Percentiles rank a stretch among this genome's conserved stretches.
Conservation (phyloP, 352 stramenopile genomes). For the Pythium diclinum region DNA sequence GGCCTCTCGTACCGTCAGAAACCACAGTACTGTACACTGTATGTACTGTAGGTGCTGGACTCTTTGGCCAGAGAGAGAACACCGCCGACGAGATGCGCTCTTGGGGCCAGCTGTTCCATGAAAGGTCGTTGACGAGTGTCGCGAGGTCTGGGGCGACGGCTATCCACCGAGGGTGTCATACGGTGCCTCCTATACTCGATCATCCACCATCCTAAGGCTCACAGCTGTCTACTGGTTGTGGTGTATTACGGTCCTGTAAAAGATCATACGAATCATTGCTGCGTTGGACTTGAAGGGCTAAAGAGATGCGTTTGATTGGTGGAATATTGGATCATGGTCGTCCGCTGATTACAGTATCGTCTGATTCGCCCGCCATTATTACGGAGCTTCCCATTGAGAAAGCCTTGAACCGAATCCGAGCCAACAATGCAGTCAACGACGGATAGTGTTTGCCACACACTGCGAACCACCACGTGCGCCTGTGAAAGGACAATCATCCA, state of each 20-base stretch:
- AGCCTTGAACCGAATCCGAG: background rate
- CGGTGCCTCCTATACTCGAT: constrained; percentile 18
- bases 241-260: background rate
- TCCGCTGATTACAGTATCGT: background rate
- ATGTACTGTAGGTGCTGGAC: background rate
- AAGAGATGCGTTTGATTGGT: background rate
- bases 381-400: background rate
- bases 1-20: background rate
- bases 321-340: background rate
- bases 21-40: background rate
- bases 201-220: constrained; percentile 12
- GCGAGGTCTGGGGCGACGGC: constrained; percentile 4
- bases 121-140: constrained; percentile 16
- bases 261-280: background rate
- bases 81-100: background rate
- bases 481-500: background rate
- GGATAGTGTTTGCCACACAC: background rate
- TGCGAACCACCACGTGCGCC: background rate
- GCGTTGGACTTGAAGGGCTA: background rate
- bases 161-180: constrained; percentile 16
- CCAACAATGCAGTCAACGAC: too few species aligned
- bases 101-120: background rate
- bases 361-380: background rate
- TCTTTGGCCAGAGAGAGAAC: background rate
- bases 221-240: background rate